Percentiles rank a stretch among this genome's conserved stretches.
These are phyloP conservation scores for Solanum sitiens DNA, from an alignment of 257 asterid genomes.

Conservation along the genomic window DNA sequence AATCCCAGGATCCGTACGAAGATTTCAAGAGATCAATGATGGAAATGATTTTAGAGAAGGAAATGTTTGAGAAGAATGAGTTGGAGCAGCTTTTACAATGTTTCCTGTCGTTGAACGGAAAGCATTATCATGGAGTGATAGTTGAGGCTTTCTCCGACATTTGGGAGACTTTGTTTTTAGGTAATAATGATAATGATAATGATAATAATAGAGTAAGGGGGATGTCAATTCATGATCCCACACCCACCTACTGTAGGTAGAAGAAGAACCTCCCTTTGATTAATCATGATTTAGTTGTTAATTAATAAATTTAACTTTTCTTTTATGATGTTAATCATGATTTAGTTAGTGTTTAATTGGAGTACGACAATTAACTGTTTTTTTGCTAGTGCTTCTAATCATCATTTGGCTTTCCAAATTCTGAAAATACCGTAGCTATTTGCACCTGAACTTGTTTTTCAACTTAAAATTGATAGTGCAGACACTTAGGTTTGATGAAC, in stretches of 20 bases:
- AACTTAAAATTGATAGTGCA: background rate
- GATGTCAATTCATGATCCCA: background rate
- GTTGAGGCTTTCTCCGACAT: slow-evolving; percentile 60
- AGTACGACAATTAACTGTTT: background rate
- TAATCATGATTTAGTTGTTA: background rate
- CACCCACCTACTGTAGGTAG: background rate
- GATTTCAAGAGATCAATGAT: slow-evolving; percentile 86
- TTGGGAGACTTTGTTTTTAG: slow-evolving; percentile 46
- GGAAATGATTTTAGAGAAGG: slow-evolving; percentile 87
- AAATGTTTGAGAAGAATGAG: slow-evolving; percentile 56
- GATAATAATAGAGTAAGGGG: background rate
- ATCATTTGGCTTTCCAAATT: background rate
- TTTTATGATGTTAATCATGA: background rate
- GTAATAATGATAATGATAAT: background rate
- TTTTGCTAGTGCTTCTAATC: background rate
- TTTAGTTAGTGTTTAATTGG: background rate
- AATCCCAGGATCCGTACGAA: slow-evolving; percentile 64
- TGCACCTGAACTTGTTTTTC: background rate
- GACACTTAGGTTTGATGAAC: background rate
- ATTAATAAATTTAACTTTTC: background rate
- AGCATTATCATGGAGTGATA: slow-evolving; percentile 50
- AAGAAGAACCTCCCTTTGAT: background rate
- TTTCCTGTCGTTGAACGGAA: slow-evolving; percentile 61
- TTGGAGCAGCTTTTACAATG: slow-evolving; percentile 73
- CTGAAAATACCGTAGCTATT: background rate